Evolutionary conservation across 31 red algal genomes (phyloP).

Genomic region (Bonnemaisonia californica): DNA sequence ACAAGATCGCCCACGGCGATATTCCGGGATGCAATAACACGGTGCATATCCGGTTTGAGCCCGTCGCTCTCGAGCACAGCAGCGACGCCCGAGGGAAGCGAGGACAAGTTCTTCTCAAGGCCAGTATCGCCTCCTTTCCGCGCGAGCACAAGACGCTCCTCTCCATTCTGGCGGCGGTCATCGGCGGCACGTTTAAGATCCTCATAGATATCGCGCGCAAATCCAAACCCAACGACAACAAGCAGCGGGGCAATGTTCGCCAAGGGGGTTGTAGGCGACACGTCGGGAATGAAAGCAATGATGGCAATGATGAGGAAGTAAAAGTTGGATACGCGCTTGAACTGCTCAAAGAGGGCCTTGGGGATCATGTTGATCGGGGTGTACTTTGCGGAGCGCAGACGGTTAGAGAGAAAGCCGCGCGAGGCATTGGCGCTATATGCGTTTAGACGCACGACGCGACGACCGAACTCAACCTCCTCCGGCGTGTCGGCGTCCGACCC

Average conservation of each 20-base stretch:
- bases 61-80: conserved; percentile 8
- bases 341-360: conserved; percentile 93
- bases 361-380: conserved; percentile 85
- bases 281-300: conserved; percentile 81
- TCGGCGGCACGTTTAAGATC: conserved; percentile 60
- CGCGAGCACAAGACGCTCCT: conserved; percentile 31
- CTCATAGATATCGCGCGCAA: conserved; percentile 83
- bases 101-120: conserved; percentile 17
- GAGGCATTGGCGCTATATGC: conserved; percentile 42
- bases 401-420: conserved; percentile 65
- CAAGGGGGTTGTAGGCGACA: conserved; percentile 67
- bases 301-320: conserved; percentile 86
- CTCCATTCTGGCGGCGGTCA: conserved; percentile 71
- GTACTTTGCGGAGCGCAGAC: conserved; percentile 89
- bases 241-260: conserved; percentile 71
- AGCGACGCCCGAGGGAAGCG: conserved; percentile 19
- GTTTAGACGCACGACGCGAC: conserved; percentile 61
- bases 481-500: conserved; percentile 17
- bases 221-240: conserved; percentile 81
- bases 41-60: conserved; percentile 44
- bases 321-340: conserved; percentile 77
- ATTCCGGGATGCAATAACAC: conserved; percentile 54
- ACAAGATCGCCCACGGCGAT: conserved; percentile 88
- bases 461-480: conserved; percentile 21
- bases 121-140: not conserved